phyloP scores from a whole-genome alignment of 208 protist genomes.

The Plasmodiophora brassicae region DNA sequence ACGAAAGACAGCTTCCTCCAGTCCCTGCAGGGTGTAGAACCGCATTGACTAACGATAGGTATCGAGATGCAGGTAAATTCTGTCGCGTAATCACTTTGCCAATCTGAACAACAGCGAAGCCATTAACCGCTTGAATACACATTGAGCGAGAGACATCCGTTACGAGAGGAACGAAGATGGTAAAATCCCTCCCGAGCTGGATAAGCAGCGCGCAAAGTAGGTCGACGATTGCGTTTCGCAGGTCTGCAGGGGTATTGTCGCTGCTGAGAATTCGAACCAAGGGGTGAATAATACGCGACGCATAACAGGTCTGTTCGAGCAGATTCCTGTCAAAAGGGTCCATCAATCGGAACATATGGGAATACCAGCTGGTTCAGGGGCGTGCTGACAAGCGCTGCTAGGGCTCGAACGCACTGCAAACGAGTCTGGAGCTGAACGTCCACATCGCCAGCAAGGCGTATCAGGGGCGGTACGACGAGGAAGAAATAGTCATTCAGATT shows the following conservation, averaged over 20 bases:
- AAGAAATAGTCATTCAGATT: constrained; percentile 81
- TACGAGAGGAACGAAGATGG: constrained; percentile 67
- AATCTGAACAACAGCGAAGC: neutral
- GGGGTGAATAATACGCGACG: constrained; percentile 71
- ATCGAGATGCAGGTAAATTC: neutral
- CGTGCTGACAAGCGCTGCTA: neutral
- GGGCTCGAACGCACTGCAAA: neutral
- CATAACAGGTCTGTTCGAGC: constrained; percentile 19
- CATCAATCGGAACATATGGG: neutral
- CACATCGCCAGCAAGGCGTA: constrained; percentile 60
- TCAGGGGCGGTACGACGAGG: constrained; percentile 72
- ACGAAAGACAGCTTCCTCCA: too few species aligned
- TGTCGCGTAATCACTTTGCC: constrained; percentile 29
- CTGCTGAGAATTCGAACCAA: constrained; percentile 56
- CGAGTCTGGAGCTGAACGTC: constrained; percentile 44
- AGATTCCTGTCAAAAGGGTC: neutral
- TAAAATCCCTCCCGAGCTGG: constrained; percentile 70
- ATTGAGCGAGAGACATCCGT: neutral
- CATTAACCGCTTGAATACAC: neutral
- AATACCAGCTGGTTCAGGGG: neutral
- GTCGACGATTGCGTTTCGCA: constrained; percentile 35
- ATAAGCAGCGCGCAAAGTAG: constrained; percentile 66
- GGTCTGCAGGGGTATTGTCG: neutral
- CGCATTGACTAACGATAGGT: neutral
- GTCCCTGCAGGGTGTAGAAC: neutral